A percentile compares a stretch with the other conserved stretches of the same genome.
phyloP scores from a whole-genome alignment of 108 stramenopile species.

The Chaetoceros muelleri region DNA sequence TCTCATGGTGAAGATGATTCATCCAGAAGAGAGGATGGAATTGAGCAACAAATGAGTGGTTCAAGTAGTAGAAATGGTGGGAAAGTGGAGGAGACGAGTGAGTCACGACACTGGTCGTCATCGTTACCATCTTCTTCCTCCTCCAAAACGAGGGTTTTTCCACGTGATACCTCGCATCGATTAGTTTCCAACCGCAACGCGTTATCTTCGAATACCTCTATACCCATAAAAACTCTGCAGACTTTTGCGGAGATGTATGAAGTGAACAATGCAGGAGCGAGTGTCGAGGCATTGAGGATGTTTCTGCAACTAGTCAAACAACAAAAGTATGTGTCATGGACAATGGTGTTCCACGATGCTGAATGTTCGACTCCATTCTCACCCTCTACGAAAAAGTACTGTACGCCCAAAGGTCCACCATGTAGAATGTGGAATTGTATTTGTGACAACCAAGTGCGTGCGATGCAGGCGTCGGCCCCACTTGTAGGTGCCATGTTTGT shows the following conservation, averaged over 20 bases:
- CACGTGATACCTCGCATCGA: no score
- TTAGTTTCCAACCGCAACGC: no score
- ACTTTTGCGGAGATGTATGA: constrained; percentile 13
- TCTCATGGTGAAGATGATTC: constrained; percentile 8
- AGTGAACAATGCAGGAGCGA: constrained; percentile 23
- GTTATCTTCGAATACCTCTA: no score
- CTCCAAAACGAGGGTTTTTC: no score
- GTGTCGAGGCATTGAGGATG: constrained; percentile 13
- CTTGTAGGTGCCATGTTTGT: constrained; percentile 38
- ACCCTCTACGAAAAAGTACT: constrained; percentile 27
- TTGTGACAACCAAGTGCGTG: constrained; percentile 31
- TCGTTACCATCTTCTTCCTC: no score
- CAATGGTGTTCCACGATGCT: constrained; percentile 29
- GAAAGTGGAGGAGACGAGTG: no score
- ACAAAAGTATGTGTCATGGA: constrained; percentile 21
- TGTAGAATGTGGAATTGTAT: constrained; percentile 34
- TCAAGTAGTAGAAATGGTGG: no score
- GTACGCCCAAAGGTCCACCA: constrained; percentile 16
- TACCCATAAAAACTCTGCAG: constrained; percentile 16
- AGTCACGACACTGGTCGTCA: no score
- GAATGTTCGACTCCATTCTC: constrained; percentile 25
- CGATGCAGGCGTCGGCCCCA: constrained; percentile 13
- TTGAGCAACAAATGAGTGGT: no score
- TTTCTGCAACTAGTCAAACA: constrained; percentile 13
- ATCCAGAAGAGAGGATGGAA: not conserved